phyloP scores from a whole-genome alignment of 2,329 filamentous ascomycete genomes.

The Cladobotryum mycophilum region DNA sequence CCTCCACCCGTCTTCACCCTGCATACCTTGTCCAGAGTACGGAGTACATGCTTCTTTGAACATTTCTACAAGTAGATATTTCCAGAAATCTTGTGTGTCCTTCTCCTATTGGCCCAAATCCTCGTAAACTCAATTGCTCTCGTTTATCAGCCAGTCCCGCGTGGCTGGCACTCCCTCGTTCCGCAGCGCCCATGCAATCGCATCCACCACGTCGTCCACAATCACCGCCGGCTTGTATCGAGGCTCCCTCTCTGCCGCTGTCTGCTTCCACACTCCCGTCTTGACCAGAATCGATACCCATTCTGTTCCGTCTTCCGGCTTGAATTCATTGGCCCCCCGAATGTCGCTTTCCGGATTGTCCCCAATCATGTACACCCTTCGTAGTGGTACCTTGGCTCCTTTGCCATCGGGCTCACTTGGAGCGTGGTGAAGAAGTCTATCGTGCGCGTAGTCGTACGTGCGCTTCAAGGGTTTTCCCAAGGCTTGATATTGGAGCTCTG shows the following conservation, averaged over 20 bases:
- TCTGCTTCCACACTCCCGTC: slow-evolving; percentile 65
- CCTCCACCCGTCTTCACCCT: too few species aligned
- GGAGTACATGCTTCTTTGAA: too few species aligned
- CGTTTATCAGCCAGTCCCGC: slow-evolving; percentile 23
- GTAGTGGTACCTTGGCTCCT: slow-evolving; percentile 47
- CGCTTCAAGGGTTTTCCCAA: slow-evolving; percentile 76
- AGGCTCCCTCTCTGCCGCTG: slow-evolving; percentile 40
- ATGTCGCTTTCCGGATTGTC: slow-evolving; percentile 90
- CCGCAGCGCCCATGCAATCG: slow-evolving; percentile 69
- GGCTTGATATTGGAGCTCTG: slow-evolving; percentile 54
- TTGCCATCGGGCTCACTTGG: slow-evolving; percentile 14
- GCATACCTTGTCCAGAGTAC: too few species aligned
- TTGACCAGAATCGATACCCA: slow-evolving; percentile 74
- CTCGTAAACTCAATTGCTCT: neutral
- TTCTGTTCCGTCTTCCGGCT: slow-evolving; percentile 58
- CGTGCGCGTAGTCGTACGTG: slow-evolving; percentile 76
- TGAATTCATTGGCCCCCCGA: slow-evolving; percentile 72
- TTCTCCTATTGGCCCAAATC: too few species aligned
- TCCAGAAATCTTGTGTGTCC: too few species aligned
- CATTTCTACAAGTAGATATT: too few species aligned
- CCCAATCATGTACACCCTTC: slow-evolving; percentile 88
- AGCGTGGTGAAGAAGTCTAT: slow-evolving; percentile 56
- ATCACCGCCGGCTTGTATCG: slow-evolving; percentile 57
- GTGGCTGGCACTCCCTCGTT: slow-evolving; percentile 39
- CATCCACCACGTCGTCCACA: slow-evolving; percentile 68